Evolutionary conservation across 352 stramenopile species (phyloP).

Genomic region (Pythium monospermum): DNA sequence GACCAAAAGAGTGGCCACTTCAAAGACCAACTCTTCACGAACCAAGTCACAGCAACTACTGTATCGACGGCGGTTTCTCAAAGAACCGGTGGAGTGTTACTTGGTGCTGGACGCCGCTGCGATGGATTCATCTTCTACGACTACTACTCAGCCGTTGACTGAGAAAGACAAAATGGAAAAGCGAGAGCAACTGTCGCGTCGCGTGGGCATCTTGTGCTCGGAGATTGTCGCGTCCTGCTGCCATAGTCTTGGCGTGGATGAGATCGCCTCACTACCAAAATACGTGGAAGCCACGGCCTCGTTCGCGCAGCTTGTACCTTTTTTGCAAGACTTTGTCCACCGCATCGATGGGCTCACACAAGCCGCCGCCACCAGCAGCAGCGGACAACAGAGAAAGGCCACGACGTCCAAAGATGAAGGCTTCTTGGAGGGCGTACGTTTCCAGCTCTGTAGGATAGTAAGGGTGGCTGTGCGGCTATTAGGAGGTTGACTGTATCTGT

Average conservation of each 20-base stretch:
- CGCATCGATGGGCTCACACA: constrained; percentile 21
- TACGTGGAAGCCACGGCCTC: constrained; percentile 27
- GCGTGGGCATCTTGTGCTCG: constrained; percentile 28
- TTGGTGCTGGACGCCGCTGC: constrained; percentile 20
- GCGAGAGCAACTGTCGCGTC: constrained; percentile 14
- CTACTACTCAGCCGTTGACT: neutral
- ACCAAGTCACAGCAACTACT: no score
- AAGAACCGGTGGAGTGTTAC: constrained; percentile 25
- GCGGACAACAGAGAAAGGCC: constrained; percentile 21
- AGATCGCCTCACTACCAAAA: constrained; percentile 18
- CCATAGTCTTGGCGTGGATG: constrained; percentile 15
- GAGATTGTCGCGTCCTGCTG: constrained; percentile 32
- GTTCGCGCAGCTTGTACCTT: constrained; percentile 26
- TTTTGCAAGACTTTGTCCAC: constrained; percentile 32
- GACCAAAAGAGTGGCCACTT: constrained; percentile 15
- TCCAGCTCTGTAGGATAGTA: neutral
- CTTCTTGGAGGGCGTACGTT: constrained; percentile 13
- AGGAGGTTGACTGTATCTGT: neutral
- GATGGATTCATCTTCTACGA: neutral
- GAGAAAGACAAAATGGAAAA: constrained; percentile 22
- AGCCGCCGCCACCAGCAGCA: neutral
- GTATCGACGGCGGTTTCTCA: constrained; percentile 16
- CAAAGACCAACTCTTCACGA: no score
- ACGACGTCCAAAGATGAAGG: constrained; percentile 11
- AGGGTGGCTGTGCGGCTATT: no score